A percentile compares a stretch with the other conserved stretches of the same genome.
phyloP scores from a whole-genome alignment of 345 rosid genomes.

The Nasturtium officinale region DNA sequence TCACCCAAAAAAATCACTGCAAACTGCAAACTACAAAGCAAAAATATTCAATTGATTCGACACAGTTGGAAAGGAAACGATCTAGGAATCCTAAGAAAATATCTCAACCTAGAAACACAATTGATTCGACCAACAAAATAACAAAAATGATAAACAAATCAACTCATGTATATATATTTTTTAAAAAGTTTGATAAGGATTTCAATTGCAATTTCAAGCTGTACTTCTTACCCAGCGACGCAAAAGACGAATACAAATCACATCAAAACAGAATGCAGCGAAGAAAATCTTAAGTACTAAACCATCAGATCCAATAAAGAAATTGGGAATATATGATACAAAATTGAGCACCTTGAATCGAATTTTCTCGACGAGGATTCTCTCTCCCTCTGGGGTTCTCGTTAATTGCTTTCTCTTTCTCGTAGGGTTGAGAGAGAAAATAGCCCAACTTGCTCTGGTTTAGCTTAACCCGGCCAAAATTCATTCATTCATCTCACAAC shows the following conservation, averaged over 20 bases:
- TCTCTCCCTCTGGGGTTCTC: constrained; percentile 31
- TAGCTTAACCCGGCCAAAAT: constrained; percentile 32
- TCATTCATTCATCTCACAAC: background rate
- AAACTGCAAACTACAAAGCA: no score
- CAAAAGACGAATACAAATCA: background rate
- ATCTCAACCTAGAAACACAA: constrained; percentile 14
- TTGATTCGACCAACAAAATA: background rate
- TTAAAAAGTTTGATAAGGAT: constrained; percentile 9
- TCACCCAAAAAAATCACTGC: constrained; percentile 3
- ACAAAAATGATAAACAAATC: background rate
- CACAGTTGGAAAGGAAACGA: background rate
- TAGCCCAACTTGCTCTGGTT: constrained; percentile 28
- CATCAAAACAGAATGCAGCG: constrained; percentile 2
- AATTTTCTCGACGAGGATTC: constrained; percentile 32
- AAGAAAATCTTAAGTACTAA: background rate
- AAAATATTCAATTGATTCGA: background rate
- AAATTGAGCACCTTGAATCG: constrained; percentile 33
- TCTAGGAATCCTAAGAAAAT: constrained; percentile 4
- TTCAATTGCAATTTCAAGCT: constrained; percentile 29
- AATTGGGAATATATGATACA: background rate
- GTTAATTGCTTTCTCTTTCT: constrained; percentile 20
- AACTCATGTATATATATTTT: no score
- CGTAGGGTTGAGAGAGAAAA: constrained; percentile 12
- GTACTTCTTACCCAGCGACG: constrained; percentile 11
- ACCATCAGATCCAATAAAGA: constrained; percentile 37